A percentile compares a stretch with the other conserved stretches of the same genome.
Conservation (phyloP, 768 basidiomycete species). For the Phylloporus arenicola region DNA sequence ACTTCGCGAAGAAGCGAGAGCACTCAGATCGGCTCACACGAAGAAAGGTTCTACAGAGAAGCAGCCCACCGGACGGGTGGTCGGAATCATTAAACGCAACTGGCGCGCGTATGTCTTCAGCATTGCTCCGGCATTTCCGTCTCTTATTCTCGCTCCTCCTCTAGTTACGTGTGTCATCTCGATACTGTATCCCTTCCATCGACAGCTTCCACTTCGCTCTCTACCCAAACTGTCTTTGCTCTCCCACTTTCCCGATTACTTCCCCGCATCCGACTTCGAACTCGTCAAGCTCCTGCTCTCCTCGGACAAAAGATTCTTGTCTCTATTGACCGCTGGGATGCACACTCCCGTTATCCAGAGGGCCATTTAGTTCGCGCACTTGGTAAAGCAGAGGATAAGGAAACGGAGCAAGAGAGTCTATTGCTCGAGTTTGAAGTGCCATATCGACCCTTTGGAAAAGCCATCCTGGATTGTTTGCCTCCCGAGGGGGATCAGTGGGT, state of each 20-base stretch:
- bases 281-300: constrained; percentile 86
- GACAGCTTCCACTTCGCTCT: constrained; percentile 68
- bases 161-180: constrained; percentile 90
- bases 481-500: constrained; percentile 87
- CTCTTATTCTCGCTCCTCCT: background rate
- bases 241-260: constrained; percentile 88
- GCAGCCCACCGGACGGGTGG: constrained; percentile 88
- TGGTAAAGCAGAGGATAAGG: constrained; percentile 88
- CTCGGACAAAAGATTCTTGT: constrained; percentile 94
- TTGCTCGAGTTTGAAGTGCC: constrained; percentile 94
- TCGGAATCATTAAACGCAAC: constrained; percentile 91
- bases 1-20: constrained; percentile 42
- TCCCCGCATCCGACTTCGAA: constrained; percentile 90
- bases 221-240: constrained; percentile 89
- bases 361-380: constrained; percentile 94
- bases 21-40: constrained; percentile 20
- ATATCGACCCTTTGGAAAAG: constrained; percentile 94
- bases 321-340: constrained; percentile 89
- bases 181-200: constrained; percentile 85
- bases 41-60: constrained; percentile 44
- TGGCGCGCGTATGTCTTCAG: constrained; percentile 76
- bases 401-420: constrained; percentile 92
- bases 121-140: background rate
- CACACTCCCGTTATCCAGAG: constrained; percentile 85
- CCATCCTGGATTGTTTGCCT: constrained; percentile 88